Evolutionary conservation across 768 basidiomycete genomes (phyloP), one percentile per base, ranked within the genome.

Genomic region (Hydnomerulius pinastri): DNA sequence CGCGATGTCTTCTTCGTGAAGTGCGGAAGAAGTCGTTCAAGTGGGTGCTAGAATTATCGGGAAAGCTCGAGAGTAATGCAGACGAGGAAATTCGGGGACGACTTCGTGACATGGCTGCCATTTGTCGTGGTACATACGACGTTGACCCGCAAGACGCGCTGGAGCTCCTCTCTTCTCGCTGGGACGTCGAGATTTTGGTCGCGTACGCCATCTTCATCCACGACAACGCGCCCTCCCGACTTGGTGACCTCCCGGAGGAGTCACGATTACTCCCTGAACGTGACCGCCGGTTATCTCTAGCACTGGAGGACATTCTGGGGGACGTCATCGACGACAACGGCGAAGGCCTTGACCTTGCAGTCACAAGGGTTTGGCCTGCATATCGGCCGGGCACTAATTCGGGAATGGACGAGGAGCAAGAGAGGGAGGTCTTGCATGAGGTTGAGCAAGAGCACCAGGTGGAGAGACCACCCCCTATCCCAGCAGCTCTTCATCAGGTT

Each of bases 381-480:
- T 23, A 17, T 46, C 32, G 18, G n/a, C 28, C 6, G 57, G 46
- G 18, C 53, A 58, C 25, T 46, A n/a, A n/a, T n/a, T n/a, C 42
- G 23, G 53, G 43, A 17, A 53, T 72, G 49, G 70, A 69, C 28
- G 73, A 77, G 50, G 75, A 77, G 41, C 74, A 76, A 48, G 75
- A 76, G 54, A 59, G 74, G 37, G 73, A 76, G 47, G 64, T 76
- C 12, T 55, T 57, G 5, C 73, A 72, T 17, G 75, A 79, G 61
- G 59, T 68, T 13, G 74, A 76, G 53, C 52, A 53, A 24, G 72
- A 76, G 55, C 55, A 57, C 2, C 59, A 75, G 37, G 46, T 65
- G 9, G 61, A 73, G 50, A 56, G 70, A 21, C 71, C 75, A 4
- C 63, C 67, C 1, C 51, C 43, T 4, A 62, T 60, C 3, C 28